Evolutionary conservation across 208 protist species (phyloP).

Genomic region (Leishmania major): DNA sequence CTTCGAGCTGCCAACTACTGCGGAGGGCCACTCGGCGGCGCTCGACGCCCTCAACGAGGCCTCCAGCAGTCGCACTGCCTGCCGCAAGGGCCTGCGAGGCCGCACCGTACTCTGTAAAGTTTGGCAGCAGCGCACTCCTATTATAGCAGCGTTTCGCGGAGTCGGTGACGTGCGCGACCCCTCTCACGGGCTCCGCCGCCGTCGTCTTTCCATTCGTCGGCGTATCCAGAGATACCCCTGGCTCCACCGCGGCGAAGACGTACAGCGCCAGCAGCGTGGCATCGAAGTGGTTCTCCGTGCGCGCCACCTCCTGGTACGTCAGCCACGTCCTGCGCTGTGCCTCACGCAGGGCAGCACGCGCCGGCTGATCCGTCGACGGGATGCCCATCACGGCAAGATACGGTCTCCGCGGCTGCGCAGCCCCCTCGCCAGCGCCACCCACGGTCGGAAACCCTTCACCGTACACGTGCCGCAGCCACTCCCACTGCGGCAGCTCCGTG

Average conservation of each 20-base stretch:
- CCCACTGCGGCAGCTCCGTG: conserved; percentile 15
- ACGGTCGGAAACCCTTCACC: neutral
- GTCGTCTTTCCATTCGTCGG: neutral
- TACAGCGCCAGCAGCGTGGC: conserved; percentile 39
- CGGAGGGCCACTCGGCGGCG: neutral
- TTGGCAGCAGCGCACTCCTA: conserved; percentile 15
- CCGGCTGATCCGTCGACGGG: conserved; percentile 40
- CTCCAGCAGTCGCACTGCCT: neutral
- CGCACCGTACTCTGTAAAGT: conserved; percentile 11
- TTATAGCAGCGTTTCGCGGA: neutral
- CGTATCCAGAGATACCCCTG: neutral
- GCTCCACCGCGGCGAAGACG: conserved; percentile 26
- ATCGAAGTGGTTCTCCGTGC: conserved; percentile 32
- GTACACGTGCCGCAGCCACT: conserved; percentile 22
- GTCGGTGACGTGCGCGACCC: neutral
- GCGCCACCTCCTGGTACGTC: conserved; percentile 40
- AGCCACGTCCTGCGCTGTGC: conserved; percentile 53
- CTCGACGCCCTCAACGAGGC: neutral
- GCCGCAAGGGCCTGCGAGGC: neutral
- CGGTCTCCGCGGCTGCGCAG: conserved; percentile 2
- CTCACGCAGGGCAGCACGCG: conserved; percentile 21
- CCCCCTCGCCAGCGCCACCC: neutral
- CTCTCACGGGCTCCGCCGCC: neutral
- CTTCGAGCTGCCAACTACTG: neutral
- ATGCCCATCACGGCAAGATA: conserved; percentile 48